Evolutionary conservation across 108 stramenopile species (phyloP).

Genomic region (Aurantiochytrium sp.): DNA sequence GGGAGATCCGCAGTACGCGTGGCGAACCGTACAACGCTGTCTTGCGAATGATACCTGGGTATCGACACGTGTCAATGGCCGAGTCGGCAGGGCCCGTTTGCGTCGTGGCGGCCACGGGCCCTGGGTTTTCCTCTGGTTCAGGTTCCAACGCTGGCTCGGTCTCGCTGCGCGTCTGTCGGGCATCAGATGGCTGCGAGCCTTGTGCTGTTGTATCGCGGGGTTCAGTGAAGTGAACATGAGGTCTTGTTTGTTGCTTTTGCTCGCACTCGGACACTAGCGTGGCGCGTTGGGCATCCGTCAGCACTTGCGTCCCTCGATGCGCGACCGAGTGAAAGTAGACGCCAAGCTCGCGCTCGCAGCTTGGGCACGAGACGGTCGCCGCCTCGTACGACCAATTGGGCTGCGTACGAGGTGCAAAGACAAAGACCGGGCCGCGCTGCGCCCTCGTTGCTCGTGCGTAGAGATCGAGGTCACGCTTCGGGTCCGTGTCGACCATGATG

Average conservation of each 20-base stretch:
- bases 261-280: too few species aligned
- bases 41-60: background rate
- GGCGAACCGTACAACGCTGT: background rate
- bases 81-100: too few species aligned
- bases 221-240: too few species aligned
- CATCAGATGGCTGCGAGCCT: too few species aligned
- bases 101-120: too few species aligned
- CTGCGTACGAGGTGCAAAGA: background rate
- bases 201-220: too few species aligned
- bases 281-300: background rate
- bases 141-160: too few species aligned
- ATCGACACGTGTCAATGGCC: background rate
- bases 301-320: background rate
- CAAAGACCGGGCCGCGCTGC: background rate
- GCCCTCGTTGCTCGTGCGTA: background rate
- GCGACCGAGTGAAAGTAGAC: background rate
- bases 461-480: background rate
- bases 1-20: background rate
- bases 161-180: too few species aligned
- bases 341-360: background rate
- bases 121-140: too few species aligned
- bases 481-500: background rate
- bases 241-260: too few species aligned
- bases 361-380: background rate
- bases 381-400: background rate